A percentile compares a stretch with the other conserved stretches of the same genome.
Conservation (phyloP, 2,329 filamentous ascomycete genomes). For the Botrytis porri region DNA sequence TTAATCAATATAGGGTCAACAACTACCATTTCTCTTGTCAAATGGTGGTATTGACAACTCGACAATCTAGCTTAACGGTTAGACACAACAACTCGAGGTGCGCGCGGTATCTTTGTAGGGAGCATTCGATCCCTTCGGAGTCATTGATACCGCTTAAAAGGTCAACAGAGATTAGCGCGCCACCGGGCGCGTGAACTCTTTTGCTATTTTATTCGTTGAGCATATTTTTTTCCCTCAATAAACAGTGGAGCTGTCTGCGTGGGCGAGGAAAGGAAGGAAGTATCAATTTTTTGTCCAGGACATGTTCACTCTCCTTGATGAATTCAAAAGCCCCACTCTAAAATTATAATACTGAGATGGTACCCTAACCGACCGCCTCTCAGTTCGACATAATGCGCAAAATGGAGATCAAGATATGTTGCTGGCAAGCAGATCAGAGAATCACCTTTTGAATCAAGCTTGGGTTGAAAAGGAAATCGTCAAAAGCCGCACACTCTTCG, state of each 20-base stretch:
- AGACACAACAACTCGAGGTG: constrained; percentile 3
- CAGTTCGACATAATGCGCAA: background rate
- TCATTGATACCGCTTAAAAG: background rate
- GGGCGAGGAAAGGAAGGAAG: background rate
- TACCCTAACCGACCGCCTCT: background rate
- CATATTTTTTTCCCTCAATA: background rate
- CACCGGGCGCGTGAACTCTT: background rate
- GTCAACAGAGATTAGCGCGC: background rate
- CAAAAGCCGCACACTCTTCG: background rate
- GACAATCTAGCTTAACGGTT: background rate
- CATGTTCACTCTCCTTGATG: background rate
- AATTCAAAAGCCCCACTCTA: background rate
- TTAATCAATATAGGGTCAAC: background rate
- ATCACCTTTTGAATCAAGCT: background rate
- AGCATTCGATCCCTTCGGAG: constrained; percentile 9
- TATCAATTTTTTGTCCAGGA: background rate
- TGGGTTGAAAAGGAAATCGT: no score
- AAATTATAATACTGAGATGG: background rate
- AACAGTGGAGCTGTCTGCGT: background rate
- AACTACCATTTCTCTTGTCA: background rate
- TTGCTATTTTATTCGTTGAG: background rate
- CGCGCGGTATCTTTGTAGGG: constrained; percentile 1
- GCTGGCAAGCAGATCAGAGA: background rate
- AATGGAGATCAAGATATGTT: background rate
- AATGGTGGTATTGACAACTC: constrained; percentile 9